Evolutionary conservation across 345 rosid species (phyloP).

Genomic region (Bruguiera parviflora): DNA sequence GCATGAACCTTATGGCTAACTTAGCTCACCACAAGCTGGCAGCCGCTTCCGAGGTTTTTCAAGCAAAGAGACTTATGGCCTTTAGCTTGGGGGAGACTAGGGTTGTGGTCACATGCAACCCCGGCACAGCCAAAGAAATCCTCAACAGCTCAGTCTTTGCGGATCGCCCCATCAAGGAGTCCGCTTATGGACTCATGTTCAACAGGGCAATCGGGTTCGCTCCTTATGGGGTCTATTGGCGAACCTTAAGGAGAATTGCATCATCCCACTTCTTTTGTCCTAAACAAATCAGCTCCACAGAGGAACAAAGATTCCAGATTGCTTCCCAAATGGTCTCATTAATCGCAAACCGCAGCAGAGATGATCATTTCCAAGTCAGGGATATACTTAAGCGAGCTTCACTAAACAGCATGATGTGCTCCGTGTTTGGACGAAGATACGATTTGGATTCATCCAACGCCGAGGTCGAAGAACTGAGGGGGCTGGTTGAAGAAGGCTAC

Average conservation of each 20-base stretch:
- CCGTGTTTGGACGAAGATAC: slow-evolving; percentile 46
- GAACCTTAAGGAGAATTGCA: slow-evolving; percentile 43
- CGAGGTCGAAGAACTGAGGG: slow-evolving; percentile 32
- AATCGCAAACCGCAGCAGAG: slow-evolving; percentile 6
- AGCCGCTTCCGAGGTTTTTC: slow-evolving; percentile 24
- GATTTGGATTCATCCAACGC: slow-evolving; percentile 9
- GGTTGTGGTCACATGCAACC: slow-evolving; percentile 35
- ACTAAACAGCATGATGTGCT: slow-evolving; percentile 53
- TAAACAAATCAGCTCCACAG: slow-evolving; percentile 37
- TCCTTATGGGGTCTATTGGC: slow-evolving; percentile 54
- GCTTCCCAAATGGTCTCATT: slow-evolving; percentile 40
- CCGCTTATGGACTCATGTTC: slow-evolving; percentile 49
- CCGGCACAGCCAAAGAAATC: slow-evolving; percentile 50
- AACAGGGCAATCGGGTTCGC: slow-evolving; percentile 57
- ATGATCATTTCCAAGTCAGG: slow-evolving; percentile 21
- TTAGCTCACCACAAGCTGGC: slow-evolving; percentile 52
- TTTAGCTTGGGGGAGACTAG: slow-evolving; percentile 49
- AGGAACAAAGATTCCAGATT: slow-evolving; percentile 29
- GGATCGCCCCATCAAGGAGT: slow-evolving; percentile 52
- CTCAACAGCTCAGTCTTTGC: slow-evolving; percentile 48
- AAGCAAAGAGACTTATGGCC: slow-evolving; percentile 48
- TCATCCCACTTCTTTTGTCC: slow-evolving; percentile 51
- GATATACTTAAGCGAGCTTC: slow-evolving; percentile 43
- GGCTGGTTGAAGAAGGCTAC: slow-evolving; percentile 51
- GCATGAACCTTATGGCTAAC: slow-evolving; percentile 46